Base-by-base conservation (phyloP, 1,284 basidiomycete species). In the Thecaphora frezii region DNA sequence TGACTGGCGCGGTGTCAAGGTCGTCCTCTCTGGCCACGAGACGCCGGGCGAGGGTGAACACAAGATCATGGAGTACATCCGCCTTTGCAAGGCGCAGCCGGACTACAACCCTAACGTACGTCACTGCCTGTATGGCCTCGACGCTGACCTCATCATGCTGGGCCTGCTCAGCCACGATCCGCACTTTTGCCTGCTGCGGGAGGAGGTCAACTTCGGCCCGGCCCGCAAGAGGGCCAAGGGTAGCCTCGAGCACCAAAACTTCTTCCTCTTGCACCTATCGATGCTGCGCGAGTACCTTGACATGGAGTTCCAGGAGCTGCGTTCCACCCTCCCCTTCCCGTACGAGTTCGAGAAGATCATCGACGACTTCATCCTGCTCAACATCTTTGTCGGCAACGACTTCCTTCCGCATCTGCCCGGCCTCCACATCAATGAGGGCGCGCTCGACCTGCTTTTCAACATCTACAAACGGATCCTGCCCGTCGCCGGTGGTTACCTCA, bases 41-140 rank as follows among this genome's bases (percentile, higher is more conserved):
- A 91, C 82, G 36, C 94, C 94, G 0, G 96, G 96, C 65, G 96
- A 99, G 80, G 96, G 96, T 63, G 96, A 99, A 80, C 96, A 99
- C 85, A 99, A 99, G 84, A 94, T 99, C 73, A 97, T 98, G 89
- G 96, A 98, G 80, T 98, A 94, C 81, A 97, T 99, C 76, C 89
- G 96, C 47, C 83, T 92, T 60, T 87, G 88, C 54, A 91, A 94
- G 73, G 93, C 96, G 24, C 96, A 98, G 80, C 90, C 90, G 10
- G 89, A 90, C 77, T 96, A 98, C 82, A 87, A 93, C 79, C 89
- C 91, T 21, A 93, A 94, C 76, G 84, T 91, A 48, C 88, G 96
- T 66, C 96, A 99, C 81, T 98, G 96, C 81, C 83, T 99, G 53
- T 98, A 99, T 81, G 96, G 96, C 42, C 86, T 99, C 36, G 96